phyloP scores from a whole-genome alignment of 1,139 yeast genomes.

The Hyphopichia fennica region DNA sequence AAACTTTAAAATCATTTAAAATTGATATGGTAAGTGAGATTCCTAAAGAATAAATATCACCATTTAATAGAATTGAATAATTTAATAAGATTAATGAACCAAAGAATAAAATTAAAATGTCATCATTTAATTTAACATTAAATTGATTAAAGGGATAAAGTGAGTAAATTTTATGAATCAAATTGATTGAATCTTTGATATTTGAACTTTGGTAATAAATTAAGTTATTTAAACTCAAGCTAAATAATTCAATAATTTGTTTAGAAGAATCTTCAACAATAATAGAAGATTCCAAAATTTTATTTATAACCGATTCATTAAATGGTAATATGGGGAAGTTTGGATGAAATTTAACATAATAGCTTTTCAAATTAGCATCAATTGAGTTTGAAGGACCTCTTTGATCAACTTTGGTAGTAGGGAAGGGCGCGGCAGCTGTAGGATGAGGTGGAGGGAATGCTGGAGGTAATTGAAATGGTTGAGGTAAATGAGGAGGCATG shows the following conservation, averaged over 20 bases:
- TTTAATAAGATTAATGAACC: slow-evolving; percentile 53
- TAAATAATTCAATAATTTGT: slow-evolving; percentile 50
- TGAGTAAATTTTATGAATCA: slow-evolving; percentile 42
- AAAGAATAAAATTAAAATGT: slow-evolving; percentile 38
- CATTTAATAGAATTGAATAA: slow-evolving; percentile 56
- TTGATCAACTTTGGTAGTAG: slow-evolving; percentile 2
- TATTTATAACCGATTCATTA: slow-evolving; percentile 35
- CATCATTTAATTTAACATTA: slow-evolving; percentile 24
- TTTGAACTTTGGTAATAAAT: slow-evolving; percentile 32
- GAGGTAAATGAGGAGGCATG: not conserved
- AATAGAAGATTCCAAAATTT: slow-evolving; percentile 15
- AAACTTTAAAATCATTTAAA: slow-evolving; percentile 58
- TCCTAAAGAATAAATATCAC: slow-evolving; percentile 57
- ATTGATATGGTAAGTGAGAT: slow-evolving; percentile 53
- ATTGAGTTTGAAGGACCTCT: slow-evolving; percentile 14
- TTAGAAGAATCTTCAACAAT: slow-evolving; percentile 36
- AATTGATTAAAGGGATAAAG: slow-evolving; percentile 42
- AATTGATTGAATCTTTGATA: slow-evolving; percentile 31
- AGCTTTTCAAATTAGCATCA: slow-evolving; percentile 29
- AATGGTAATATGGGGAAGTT: slow-evolving; percentile 60
- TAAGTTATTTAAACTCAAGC: slow-evolving; percentile 50
- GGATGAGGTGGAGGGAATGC: not conserved
- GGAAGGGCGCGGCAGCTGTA: not conserved
- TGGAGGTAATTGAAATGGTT: slow-evolving; percentile 1
- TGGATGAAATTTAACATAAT: slow-evolving; percentile 55